Percentiles rank a stretch among this genome's conserved stretches.
Evolutionary conservation across 2,329 filamentous ascomycete species (phyloP).

Genomic region (Neonectria punicea): DNA sequence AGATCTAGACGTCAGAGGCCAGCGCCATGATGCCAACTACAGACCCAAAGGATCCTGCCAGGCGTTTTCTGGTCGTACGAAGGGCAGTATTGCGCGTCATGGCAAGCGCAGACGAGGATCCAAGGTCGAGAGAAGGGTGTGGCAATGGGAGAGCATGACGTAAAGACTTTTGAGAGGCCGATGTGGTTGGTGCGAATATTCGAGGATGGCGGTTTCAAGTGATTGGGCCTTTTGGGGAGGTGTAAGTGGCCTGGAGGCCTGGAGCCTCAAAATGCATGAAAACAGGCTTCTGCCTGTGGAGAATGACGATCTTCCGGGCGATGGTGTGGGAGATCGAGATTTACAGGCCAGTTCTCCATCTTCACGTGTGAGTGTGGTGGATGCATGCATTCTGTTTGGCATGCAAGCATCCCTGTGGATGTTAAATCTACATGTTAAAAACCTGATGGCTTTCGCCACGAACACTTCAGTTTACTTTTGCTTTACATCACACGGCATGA

Average conservation of each 20-base stretch:
- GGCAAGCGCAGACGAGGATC: constrained; percentile 30
- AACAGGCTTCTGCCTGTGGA: constrained; percentile 21
- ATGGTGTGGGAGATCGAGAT: constrained; percentile 22
- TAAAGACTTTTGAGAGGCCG: constrained; percentile 19
- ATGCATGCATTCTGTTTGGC: not conserved
- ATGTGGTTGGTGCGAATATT: not conserved
- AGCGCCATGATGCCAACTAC: constrained; percentile 30
- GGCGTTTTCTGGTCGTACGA: constrained; percentile 31
- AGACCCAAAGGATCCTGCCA: constrained; percentile 28
- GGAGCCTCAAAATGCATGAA: constrained; percentile 10
- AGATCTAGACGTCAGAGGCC: constrained; percentile 40
- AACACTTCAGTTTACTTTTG: not conserved
- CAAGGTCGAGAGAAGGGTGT: constrained; percentile 30
- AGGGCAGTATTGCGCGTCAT: constrained; percentile 42
- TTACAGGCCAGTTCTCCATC: not conserved
- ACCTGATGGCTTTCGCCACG: constrained; percentile 1
- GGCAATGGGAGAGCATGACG: constrained; percentile 40
- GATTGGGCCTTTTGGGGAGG: constrained; percentile 9
- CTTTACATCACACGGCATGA: not conserved
- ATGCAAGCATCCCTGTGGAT: not conserved
- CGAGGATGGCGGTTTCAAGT: not conserved
- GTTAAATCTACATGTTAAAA: not conserved
- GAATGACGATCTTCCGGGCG: constrained; percentile 2
- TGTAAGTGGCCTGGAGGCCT: not conserved
- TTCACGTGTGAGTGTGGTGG: constrained; percentile 6